phyloP scores from a whole-genome alignment of 805 yeast genomes.

The Kluyveromyces siamensis region DNA sequence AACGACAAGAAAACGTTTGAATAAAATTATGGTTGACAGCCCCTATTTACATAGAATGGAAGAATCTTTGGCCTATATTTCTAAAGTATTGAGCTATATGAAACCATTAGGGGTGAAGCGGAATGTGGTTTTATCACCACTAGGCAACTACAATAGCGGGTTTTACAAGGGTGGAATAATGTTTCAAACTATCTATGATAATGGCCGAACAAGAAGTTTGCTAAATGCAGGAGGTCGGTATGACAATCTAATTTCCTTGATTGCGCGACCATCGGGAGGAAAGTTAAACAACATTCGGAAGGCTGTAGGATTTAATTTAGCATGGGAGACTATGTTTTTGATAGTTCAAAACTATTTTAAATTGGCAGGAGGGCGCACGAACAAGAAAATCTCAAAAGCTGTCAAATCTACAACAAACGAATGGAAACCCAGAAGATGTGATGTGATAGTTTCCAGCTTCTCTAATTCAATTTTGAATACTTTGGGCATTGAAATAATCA shows the following conservation, averaged over 20 bases:
- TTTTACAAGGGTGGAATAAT: constrained; percentile 76
- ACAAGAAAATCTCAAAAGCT: constrained; percentile 29
- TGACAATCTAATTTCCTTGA: constrained; percentile 58
- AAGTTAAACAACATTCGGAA: constrained; percentile 30
- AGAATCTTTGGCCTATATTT: constrained; percentile 51
- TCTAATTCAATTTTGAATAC: constrained; percentile 47
- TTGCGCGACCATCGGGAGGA: constrained; percentile 47
- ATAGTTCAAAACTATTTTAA: constrained; percentile 41
- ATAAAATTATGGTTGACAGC: constrained; percentile 65
- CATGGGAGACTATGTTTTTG: constrained; percentile 56
- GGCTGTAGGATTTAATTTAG: constrained; percentile 84
- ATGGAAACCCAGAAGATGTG: constrained; percentile 61
- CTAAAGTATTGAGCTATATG: constrained; percentile 45
- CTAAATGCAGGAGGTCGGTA: constrained; percentile 94
- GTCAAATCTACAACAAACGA: constrained; percentile 31
- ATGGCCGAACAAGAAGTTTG: constrained; percentile 37
- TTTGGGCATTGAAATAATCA: constrained; percentile 55
- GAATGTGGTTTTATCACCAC: constrained; percentile 61
- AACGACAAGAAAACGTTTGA: constrained; percentile 51
- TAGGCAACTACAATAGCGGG: constrained; percentile 72
- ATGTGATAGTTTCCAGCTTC: constrained; percentile 69
- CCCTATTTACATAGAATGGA: constrained; percentile 55
- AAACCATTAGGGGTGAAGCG: constrained; percentile 51
- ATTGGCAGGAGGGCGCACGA: constrained; percentile 24
- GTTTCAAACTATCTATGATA: constrained; percentile 78